Evolutionary conservation across 1,284 basidiomycete genomes (phyloP).

Genomic region (Austroboletus rostrupii): DNA sequence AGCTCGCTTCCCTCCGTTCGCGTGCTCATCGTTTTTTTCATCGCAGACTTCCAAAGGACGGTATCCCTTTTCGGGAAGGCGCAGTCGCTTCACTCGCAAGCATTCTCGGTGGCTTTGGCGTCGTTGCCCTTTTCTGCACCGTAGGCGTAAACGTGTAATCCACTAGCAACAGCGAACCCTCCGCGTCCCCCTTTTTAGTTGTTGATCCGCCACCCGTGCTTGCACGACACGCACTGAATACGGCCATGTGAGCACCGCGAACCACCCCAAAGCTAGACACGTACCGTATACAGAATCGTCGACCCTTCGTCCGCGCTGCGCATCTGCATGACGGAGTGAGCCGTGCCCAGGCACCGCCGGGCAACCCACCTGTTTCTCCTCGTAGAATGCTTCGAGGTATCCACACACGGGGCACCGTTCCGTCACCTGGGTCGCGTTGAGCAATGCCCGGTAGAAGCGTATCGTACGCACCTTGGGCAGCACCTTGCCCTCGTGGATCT

Average conservation of each 20-base stretch:
- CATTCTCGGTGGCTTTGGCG: constrained; percentile 76
- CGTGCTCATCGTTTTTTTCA: constrained; percentile 9
- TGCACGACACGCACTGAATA: constrained; percentile 63
- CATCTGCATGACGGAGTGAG: constrained; percentile 42
- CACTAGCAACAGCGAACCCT: not conserved
- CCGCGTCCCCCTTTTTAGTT: constrained; percentile 40
- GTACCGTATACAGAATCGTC: constrained; percentile 76
- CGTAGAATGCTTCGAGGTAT: constrained; percentile 74
- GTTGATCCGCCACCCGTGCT: constrained; percentile 75
- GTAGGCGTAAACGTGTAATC: constrained; percentile 84
- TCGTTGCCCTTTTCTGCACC: constrained; percentile 83
- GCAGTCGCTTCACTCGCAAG: constrained; percentile 71
- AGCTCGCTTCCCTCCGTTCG: not conserved
- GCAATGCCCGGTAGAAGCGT: not conserved
- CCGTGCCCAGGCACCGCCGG: not conserved
- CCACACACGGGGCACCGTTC: constrained; percentile 93
- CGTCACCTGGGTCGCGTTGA: constrained; percentile 57
- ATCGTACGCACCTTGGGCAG: constrained; percentile 56
- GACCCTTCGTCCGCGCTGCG: constrained; percentile 89
- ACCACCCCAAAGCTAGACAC: constrained; percentile 22
- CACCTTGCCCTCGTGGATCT: constrained; percentile 72
- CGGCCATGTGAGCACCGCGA: constrained; percentile 2
- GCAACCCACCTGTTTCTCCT: constrained; percentile 66
- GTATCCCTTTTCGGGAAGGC: constrained; percentile 65
- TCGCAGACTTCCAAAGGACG: constrained; percentile 66